Base-by-base conservation (phyloP, 2,329 filamentous ascomycete genomes). In the Thelonectria rubi region DNA sequence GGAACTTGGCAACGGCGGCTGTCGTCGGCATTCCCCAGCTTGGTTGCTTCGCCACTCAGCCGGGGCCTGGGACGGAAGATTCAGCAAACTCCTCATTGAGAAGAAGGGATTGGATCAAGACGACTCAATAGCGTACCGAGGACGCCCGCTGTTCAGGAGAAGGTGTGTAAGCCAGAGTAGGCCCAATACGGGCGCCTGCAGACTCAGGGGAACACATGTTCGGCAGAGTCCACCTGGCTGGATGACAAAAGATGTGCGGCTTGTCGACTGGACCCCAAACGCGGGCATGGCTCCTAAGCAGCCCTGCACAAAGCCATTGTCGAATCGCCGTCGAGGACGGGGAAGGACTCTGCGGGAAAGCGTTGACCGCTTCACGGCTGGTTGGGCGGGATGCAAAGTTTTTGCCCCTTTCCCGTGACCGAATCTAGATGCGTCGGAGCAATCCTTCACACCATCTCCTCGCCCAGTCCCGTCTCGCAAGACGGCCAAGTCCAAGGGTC, bases 391-490 rank as follows among this genome's bases (percentile, higher is more conserved):
- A 43, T 26, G 24, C 45, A 37, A 45, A 30, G 26, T 30, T 30
- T 32, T 37, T 45, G 8, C 56, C 49, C 52, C 54, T 45, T 56
- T 49, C 62, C 54, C 62, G 62, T 64, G 62, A 64, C 54, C 42
- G 48, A 58, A 58, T 58, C 62, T 40, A 49, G 58, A 64, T 61
- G 58, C 62, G 57, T 55, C 58, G 30, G 30, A 45, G 42, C 42
- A 53, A 43, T 56, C 53, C 48, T 61, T 56, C 58, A 61, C 58
- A 58, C 62, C 55, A 47, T 63, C 55, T 48, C 30, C 10, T 47
- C 30, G 32, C 17, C 52, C 58, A 61, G 52, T 57, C 45, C 37
- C 48, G 49, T 49, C 42, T 43, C 50, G 39, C 17, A 42, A 53
- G 21, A 47, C n/a, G 21, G 50, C 62, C 49, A 58, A 64, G 53